A percentile compares a stretch with the other conserved stretches of the same genome.
Conservation (phyloP, 202 grass and related monocot species). For the Zoysia matrella region DNA sequence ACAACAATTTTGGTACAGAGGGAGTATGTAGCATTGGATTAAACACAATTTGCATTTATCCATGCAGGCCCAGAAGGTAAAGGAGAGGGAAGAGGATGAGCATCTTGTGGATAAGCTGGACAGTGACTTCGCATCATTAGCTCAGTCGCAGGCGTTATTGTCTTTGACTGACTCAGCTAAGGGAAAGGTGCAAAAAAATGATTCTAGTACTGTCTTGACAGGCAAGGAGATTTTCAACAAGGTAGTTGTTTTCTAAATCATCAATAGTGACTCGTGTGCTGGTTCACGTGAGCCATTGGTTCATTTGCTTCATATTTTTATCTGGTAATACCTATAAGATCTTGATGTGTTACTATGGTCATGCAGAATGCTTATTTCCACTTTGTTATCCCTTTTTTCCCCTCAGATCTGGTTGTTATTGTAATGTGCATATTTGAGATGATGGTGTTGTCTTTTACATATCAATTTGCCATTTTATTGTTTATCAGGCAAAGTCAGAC, state of each 20-base stretch:
- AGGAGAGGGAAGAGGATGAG: slow-evolving; percentile 84
- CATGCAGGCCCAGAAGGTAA: slow-evolving; percentile 85
- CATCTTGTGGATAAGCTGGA: slow-evolving; percentile 84
- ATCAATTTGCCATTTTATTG: slow-evolving; percentile 31
- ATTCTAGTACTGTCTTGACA: slow-evolving; percentile 43
- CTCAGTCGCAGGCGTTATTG: slow-evolving; percentile 66
- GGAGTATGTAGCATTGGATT: slow-evolving; percentile 16
- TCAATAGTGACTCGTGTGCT: slow-evolving; percentile 15
- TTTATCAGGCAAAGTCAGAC: slow-evolving; percentile 61
- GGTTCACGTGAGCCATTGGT: not conserved
- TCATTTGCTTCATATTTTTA: slow-evolving; percentile 1
- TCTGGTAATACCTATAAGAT: not conserved
- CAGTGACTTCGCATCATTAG: slow-evolving; percentile 71
- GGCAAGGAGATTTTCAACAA: slow-evolving; percentile 60
- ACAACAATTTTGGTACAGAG: too few species aligned
- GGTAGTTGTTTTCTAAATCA: slow-evolving; percentile 40
- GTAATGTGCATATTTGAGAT: not conserved
- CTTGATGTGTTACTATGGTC: not conserved
- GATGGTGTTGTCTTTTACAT: not conserved
- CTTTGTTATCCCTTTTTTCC: not conserved
- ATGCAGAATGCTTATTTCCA: not conserved
- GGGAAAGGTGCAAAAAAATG: slow-evolving; percentile 62
- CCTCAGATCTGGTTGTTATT: slow-evolving; percentile 11
- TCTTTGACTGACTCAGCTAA: slow-evolving; percentile 61
- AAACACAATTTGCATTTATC: slow-evolving; percentile 34